These are phyloP conservation scores for Claviceps purpurea DNA, from an alignment of 2,329 filamentous ascomycete genomes.

Conservation along the genomic window DNA sequence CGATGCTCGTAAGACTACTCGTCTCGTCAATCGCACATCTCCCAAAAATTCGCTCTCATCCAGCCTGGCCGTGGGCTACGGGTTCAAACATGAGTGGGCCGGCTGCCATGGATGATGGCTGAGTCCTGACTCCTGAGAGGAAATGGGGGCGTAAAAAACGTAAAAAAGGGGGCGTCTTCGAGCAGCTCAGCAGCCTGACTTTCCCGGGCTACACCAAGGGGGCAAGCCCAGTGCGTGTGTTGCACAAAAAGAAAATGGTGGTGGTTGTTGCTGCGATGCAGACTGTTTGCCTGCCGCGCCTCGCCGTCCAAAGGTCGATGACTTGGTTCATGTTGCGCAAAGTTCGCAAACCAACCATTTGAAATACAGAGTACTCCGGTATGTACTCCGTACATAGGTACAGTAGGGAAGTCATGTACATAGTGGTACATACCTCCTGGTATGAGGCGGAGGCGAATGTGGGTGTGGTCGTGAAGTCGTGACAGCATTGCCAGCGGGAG, in stretches of 20 bases:
- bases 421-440: too few species aligned
- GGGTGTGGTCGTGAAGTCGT: too few species aligned
- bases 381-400: too few species aligned
- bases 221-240: neutral
- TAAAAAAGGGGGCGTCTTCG: neutral
- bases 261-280: neutral
- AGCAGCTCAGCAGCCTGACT: neutral
- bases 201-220: neutral
- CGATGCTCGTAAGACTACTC: neutral
- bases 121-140: neutral
- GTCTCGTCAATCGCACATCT: neutral
- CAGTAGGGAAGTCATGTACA: too few species aligned
- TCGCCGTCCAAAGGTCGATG: neutral
- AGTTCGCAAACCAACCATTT: too few species aligned
- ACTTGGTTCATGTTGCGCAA: neutral
- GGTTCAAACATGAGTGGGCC: neutral
- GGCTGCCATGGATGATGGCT: neutral
- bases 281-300: neutral
- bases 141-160: neutral
- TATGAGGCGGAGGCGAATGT: too few species aligned
- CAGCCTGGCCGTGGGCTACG: neutral
- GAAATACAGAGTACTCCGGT: too few species aligned
- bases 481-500: conserved; percentile 3
- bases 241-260: neutral
- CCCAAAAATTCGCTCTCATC: neutral